Evolutionary conservation across 306 rosid genomes (phyloP), one percentile per base, ranked within the genome.

Genomic region (Pueraria montana): DNA sequence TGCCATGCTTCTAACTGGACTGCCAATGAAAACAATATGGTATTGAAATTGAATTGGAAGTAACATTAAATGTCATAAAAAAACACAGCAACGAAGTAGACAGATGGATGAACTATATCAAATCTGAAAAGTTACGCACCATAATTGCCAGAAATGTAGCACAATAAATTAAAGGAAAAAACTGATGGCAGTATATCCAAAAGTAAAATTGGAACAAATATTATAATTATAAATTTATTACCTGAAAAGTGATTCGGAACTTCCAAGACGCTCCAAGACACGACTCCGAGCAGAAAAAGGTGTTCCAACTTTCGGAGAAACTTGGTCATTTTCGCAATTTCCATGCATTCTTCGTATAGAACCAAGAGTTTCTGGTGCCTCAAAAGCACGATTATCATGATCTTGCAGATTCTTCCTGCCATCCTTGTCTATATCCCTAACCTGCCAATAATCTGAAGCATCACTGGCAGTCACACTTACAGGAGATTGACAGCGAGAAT

Each of bases 1-100:
- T 59, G 74, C 80, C 82, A 88, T 79, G 95, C 99, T 91, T 93
- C 88, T 92, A 82, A 62, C 96, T 93, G 99, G 98, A 91, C 99
- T 96, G 99, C 94, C 93, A 91, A 88, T 79, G 74, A 89, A 77
- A 90, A 87, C 64, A 88, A 53, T 21, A 82, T 83, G 83, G 91
- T 82, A 91, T 58, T 84, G 79, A 84, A 66, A 78, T 66, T 77
- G 84, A 65, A 79, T 34, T 18, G 63, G 79, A 77, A 76, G 45
- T 53, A 64, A 72, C 62, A 72, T 24, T 21, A 59, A 18, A 62
- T 23, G 59, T 74, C 82, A 78, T 1, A 16, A 76, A 67, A 43
- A 75, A n/a, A 26, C 5, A 34, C 6, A 61, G 10, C 40, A 65
- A 45, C 2, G 46, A 55, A 80, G 46, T 56, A 85, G 16, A 34